Conservation (phyloP, 306 rosid genomes). For the Myrica gale region DNA sequence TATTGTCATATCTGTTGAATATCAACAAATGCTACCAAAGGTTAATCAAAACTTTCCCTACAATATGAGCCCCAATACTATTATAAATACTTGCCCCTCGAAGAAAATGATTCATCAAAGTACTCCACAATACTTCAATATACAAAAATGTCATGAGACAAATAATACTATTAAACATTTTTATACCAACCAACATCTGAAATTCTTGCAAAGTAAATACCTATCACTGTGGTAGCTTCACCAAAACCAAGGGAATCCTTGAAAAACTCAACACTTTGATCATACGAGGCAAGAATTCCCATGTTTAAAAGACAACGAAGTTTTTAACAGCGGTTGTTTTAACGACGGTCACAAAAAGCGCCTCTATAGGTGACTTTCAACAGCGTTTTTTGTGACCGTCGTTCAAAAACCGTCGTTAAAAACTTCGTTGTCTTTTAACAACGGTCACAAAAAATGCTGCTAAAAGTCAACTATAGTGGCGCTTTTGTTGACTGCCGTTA, state of each 20-base stretch:
- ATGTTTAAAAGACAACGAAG: too few relatives aligned
- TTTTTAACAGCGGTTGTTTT: too few relatives aligned
- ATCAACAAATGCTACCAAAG: not conserved
- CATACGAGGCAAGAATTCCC: slow-evolving; percentile 99
- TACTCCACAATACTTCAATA: not conserved
- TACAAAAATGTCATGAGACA: not conserved
- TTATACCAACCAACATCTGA: not conserved
- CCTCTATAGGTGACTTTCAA: too few relatives aligned
- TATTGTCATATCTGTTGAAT: not conserved
- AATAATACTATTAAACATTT: not conserved
- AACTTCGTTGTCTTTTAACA: too few relatives aligned
- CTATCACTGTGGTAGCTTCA: slow-evolving; percentile 73
- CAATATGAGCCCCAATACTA: not conserved
- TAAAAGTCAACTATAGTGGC: too few relatives aligned
- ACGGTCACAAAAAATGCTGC: too few relatives aligned
- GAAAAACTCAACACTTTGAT: slow-evolving; percentile 90
- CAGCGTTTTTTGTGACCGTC: too few relatives aligned
- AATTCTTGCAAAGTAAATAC: slow-evolving; percentile 35
- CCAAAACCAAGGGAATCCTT: slow-evolving; percentile 82
- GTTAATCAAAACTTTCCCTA: not conserved
- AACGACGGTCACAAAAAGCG: too few relatives aligned
- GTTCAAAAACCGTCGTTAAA: too few relatives aligned
- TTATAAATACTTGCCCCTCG: not conserved
- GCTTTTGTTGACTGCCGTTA: too few relatives aligned
- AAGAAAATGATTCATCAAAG: not conserved